These are phyloP conservation scores for Boletus reticuloceps DNA, from an alignment of 768 basidiomycete genomes.

Conservation along the genomic window DNA sequence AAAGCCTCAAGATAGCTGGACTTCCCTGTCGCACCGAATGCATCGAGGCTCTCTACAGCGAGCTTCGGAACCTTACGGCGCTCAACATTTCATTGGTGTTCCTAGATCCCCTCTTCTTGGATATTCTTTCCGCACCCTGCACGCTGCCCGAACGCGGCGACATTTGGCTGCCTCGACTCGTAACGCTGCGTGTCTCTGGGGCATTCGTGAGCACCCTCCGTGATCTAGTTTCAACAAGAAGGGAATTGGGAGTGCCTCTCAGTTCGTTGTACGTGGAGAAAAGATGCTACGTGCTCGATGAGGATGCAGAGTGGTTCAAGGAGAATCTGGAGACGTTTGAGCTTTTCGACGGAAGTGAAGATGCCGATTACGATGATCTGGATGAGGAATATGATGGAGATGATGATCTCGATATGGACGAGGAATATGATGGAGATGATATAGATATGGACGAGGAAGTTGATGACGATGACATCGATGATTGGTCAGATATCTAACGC, in stretches of 20 bases:
- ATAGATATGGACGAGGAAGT: no score
- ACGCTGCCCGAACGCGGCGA: neutral
- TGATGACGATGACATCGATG: no score
- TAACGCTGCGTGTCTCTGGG: conserved; percentile 45
- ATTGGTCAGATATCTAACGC: no score
- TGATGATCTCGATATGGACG: no score
- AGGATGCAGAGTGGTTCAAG: neutral
- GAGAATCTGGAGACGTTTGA: neutral
- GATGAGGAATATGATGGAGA: no score
- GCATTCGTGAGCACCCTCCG: conserved; percentile 17
- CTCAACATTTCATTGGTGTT: conserved; percentile 26
- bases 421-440: no score
- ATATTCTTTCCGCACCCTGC: conserved; percentile 9
- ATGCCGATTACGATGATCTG: no score
- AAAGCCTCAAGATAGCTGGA: conserved; percentile 50
- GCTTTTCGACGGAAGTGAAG: no score
- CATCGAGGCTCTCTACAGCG: conserved; percentile 37
- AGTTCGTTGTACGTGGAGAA: neutral
- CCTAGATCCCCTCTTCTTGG: conserved; percentile 20
- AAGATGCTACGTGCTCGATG: neutral
- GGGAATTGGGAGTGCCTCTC: neutral
- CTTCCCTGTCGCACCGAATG: conserved; percentile 42
- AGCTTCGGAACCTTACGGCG: conserved; percentile 45
- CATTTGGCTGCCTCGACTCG: conserved; percentile 49
- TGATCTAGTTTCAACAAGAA: neutral